These are phyloP conservation scores for Pythium volutum DNA, from an alignment of 352 stramenopile species.

Conservation along the genomic window DNA sequence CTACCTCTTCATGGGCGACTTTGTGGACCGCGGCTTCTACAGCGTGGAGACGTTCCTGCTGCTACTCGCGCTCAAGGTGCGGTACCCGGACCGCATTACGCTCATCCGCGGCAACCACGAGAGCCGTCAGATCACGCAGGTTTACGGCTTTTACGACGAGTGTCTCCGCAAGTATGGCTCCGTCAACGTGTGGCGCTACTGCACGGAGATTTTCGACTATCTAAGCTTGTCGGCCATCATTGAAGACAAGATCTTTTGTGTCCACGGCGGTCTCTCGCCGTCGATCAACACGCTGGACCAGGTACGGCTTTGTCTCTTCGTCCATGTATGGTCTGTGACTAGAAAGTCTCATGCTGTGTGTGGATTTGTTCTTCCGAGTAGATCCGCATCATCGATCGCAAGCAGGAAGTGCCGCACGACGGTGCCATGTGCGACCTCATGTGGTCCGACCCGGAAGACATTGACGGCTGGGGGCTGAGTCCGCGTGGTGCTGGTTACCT, in stretches of 20 bases:
- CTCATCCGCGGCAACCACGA: slow-evolving; percentile 95
- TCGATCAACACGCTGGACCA: slow-evolving; percentile 91
- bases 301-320: background rate
- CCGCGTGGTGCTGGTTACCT: slow-evolving; percentile 91
- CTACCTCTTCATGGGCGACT: slow-evolving; percentile 98
- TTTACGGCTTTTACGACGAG: slow-evolving; percentile 99
- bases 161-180: slow-evolving; percentile 98
- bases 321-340: background rate
- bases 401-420: slow-evolving; percentile 97
- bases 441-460: slow-evolving; percentile 96
- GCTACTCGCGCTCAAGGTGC: slow-evolving; percentile 93
- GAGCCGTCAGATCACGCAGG: slow-evolving; percentile 95
- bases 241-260: slow-evolving; percentile 90
- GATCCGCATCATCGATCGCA: slow-evolving; percentile 91
- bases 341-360: background rate
- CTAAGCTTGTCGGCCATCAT: slow-evolving; percentile 95
- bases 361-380: slow-evolving; percentile 31
- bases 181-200: slow-evolving; percentile 66
- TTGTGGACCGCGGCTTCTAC: slow-evolving; percentile 99
- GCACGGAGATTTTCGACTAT: slow-evolving; percentile 94
- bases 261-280: slow-evolving; percentile 87
- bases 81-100: slow-evolving; percentile 91
- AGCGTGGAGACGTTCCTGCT: slow-evolving; percentile 92
- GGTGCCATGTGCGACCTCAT: slow-evolving; percentile 98
- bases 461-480: slow-evolving; percentile 94